Conservation (phyloP, 2,329 filamentous ascomycete genomes). For the Colletotrichum musicola region DNA sequence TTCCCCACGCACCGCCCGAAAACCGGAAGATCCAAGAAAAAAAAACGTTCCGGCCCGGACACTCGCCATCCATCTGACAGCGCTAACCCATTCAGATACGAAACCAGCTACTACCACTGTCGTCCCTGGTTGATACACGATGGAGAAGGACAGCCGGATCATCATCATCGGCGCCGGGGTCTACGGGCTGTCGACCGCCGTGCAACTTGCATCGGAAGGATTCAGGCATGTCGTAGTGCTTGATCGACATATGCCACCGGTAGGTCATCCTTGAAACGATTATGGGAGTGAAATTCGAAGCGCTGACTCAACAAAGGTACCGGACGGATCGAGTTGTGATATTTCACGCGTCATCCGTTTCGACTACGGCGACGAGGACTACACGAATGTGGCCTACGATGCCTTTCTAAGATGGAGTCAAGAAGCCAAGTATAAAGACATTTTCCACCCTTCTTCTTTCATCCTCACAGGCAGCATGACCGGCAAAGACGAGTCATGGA, state of each 20-base stretch:
- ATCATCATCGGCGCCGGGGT: slow-evolving; percentile 47
- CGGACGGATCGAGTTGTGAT: slow-evolving; percentile 54
- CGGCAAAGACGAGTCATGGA: slow-evolving; percentile 15
- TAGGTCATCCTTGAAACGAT: not conserved
- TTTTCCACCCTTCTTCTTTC: slow-evolving; percentile 1
- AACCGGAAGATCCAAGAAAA: not conserved
- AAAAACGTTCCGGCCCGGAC: too few relatives aligned
- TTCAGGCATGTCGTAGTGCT: slow-evolving; percentile 51
- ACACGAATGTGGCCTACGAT: slow-evolving; percentile 64
- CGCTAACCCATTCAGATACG: not conserved
- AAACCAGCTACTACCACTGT: not conserved
- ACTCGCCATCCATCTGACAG: too few relatives aligned
- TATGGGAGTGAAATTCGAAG: not conserved
- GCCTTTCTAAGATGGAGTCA: slow-evolving; percentile 48
- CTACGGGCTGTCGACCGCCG: slow-evolving; percentile 46
- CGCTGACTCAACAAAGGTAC: slow-evolving; percentile 27
- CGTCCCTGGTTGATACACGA: not conserved
- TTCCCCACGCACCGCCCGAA: not conserved
- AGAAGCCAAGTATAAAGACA: slow-evolving; percentile 39
- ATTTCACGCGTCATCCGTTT: slow-evolving; percentile 54
- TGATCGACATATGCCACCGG: slow-evolving; percentile 50
- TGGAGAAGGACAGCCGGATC: slow-evolving; percentile 30
- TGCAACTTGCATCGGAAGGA: slow-evolving; percentile 43
- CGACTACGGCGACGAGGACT: slow-evolving; percentile 75
- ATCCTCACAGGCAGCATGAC: slow-evolving; percentile 34